Evolutionary conservation across 2,329 filamentous ascomycete genomes (phyloP).

Genomic region (Endoconidiophora polonica): DNA sequence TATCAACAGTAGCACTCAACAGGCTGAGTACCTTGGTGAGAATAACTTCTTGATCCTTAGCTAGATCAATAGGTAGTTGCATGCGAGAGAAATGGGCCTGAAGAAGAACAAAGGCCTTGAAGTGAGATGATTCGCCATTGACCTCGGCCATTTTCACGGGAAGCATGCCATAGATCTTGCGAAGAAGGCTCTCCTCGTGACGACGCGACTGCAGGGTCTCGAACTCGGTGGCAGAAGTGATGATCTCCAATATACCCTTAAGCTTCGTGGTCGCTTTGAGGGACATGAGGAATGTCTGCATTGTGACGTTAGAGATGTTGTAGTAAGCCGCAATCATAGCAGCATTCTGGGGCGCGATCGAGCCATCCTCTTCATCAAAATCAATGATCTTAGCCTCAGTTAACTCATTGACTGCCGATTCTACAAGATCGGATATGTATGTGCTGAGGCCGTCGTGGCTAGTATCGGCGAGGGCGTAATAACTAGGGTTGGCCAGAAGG

Average conservation of each 20-base stretch:
- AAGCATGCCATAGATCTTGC: conserved; percentile 82
- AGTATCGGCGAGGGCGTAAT: conserved; percentile 77
- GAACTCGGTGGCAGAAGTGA: conserved; percentile 92
- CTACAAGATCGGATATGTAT: conserved; percentile 86
- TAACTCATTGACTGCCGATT: conserved; percentile 79
- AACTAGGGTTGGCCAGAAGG: conserved; percentile 86
- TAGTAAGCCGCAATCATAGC: conserved; percentile 99
- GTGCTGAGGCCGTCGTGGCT: conserved; percentile 87
- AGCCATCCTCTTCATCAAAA: conserved; percentile 84
- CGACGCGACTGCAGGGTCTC: conserved; percentile 87
- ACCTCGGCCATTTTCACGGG: conserved; percentile 88
- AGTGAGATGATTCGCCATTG: conserved; percentile 83
- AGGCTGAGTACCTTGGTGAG: conserved; percentile 72
- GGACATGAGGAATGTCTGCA: conserved; percentile 95
- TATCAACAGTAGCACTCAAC: conserved; percentile 82
- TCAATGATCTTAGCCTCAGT: conserved; percentile 90
- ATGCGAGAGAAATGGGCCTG: conserved; percentile 96
- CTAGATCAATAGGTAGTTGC: conserved; percentile 87
- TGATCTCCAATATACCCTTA: conserved; percentile 91
- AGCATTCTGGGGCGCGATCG: conserved; percentile 75
- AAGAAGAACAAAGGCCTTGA: conserved; percentile 93
- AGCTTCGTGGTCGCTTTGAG: conserved; percentile 79
- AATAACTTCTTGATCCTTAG: conserved; percentile 86
- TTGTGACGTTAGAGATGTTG: conserved; percentile 97
- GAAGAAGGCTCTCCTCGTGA: conserved; percentile 75